Evolutionary conservation across 2,329 filamentous ascomycete genomes (phyloP), one percentile per base, ranked within the genome.

Genomic region (Coniochaeta prunicola): DNA sequence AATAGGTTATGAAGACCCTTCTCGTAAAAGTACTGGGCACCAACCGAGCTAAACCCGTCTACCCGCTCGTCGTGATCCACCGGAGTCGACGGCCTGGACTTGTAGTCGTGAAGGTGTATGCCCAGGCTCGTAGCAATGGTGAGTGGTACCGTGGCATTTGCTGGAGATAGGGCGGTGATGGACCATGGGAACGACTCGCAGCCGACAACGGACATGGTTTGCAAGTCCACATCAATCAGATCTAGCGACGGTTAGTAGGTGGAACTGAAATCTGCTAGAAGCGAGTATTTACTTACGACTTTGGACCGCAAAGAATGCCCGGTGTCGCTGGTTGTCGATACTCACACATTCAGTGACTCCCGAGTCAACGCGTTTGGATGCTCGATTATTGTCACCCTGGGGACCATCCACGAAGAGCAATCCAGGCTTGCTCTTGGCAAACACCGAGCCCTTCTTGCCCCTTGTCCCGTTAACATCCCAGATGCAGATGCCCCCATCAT

Each of bases 401-500:
- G 75, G 73, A 2, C 77, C 76, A 59, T 80, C 78, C n/a, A 79
- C 74, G 58, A 87, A 86, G 17, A 96, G 77, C 9, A 93, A 77
- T 0, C 87, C 88, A 0, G 86, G 77, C 21, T 75, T 75, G 70
- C 89, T 94, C 61, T 81, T 81, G 1, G 82, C 85, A 12, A 90
- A 64, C 33, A 94, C 82, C 2, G 78, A 81, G 1, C 90, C 89
- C 63, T 80, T 81, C 62, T 69, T 77, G 5, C 73, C 73, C 54
- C 75, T 74, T 31, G 78, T 81, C 1, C 81, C 82, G 58, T 81
- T 84, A 56, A 90, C 76, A 68, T 96, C 89, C 92, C 92, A 97
- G 7, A 96, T 74, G 65, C 88, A 90, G n/a, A 97, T 81, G 57
- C 90, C 91, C 0, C 92, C 92, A 68, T 97, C 90, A 59, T 96